Base-by-base conservation (phyloP, 805 yeast genomes). In the Pichia paraexigua region DNA sequence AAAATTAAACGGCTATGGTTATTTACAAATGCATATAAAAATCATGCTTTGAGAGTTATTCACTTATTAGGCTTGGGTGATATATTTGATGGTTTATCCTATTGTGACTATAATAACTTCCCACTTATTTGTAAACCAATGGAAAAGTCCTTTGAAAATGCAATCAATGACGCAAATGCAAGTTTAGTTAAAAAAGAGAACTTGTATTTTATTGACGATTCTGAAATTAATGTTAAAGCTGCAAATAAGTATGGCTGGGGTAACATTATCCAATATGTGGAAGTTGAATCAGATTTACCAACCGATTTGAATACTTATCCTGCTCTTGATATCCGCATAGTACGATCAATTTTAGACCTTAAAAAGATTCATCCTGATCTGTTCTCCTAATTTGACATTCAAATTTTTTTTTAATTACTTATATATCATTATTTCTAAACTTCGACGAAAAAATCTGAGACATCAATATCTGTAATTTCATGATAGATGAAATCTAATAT, bases 11-110 rank as follows among this genome's bases (percentile, higher is more conserved):
- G 83, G 61, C 71, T 92, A 56, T 92, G 99, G 99, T 75, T 94
- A 43, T 86, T 89, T 62, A 92, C 99, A 5, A 92, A 92, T 65
- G 98, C 99, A 1, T 92, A 92, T 70, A 83, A 84, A 63, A 89
- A 81, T 61, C 99, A 92, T 68, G 99, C 92, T 0, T 60, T 82
- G 44, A 75, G 97, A 47, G 95, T 89, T 30, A 75, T 90, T 20
- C 76, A 82, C 43, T 72, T 92, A 46, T 71, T 92, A 46, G 97
- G 97, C 2, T 66, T 92, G 28, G 97, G 92, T n/a, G 97, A 91
- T 64, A 64, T 89, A 50, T 91, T 94, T 64, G 98, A 92, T 58
- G 99, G 99, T 0, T 76, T 94, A 58, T 89, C 97, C 1, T 92
- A 72, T 68, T 94, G 99, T 70, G 95, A 94, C 69, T 94, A 94